These are phyloP conservation scores for Calendula officinalis DNA, from an alignment of 129 eudicot genomes.

Conservation along the genomic window DNA sequence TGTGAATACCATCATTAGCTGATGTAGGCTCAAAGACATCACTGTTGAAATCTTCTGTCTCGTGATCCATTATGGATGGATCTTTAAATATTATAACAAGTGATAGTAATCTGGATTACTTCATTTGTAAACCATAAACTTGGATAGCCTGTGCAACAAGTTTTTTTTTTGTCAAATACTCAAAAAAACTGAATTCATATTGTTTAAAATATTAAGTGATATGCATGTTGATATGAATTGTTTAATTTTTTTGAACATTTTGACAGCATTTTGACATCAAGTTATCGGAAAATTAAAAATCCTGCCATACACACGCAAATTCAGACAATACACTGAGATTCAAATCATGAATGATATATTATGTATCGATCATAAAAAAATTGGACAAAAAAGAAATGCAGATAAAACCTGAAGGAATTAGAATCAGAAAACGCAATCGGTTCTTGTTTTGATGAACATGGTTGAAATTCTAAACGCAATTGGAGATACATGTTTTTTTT, in stretches of 20 bases:
- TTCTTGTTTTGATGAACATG: no score
- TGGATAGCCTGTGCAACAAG: background rate
- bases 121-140: background rate
- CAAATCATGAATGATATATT: constrained; percentile 4
- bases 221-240: constrained; percentile 5
- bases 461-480: no score
- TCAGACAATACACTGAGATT: background rate
- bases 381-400: background rate
- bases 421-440: constrained; percentile 3
- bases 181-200: background rate
- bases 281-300: background rate
- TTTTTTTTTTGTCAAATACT: background rate
- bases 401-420: constrained; percentile 24
- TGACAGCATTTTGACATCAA: constrained; percentile 12
- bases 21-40: constrained; percentile 60
- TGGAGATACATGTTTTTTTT: no score
- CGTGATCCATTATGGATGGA: constrained; percentile 38
- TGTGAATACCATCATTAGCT: constrained; percentile 44
- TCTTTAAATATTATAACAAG: no score
- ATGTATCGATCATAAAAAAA: background rate
- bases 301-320: constrained; percentile 4
- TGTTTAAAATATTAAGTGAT: background rate
- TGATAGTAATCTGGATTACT: no score
- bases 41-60: constrained; percentile 33
- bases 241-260: background rate